Conservation (phyloP, 805 yeast genomes). For the Lachancea lanzarotensis region DNA sequence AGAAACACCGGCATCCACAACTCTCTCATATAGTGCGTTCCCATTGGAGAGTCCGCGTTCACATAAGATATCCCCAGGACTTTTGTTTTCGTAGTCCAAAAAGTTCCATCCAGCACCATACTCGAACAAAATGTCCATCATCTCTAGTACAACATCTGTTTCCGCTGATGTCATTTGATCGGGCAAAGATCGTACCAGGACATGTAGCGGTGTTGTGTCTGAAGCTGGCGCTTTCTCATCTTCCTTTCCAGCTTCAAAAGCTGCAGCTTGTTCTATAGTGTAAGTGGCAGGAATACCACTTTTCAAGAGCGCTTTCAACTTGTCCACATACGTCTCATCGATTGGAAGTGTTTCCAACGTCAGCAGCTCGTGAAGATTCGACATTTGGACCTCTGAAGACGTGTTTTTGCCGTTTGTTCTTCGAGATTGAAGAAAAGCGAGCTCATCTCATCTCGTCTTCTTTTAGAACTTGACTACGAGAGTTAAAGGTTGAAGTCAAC, state of each 20-base stretch:
- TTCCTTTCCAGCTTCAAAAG: slow-evolving; percentile 40
- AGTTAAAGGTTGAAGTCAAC: too few species aligned
- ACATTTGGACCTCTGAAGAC: slow-evolving; percentile 36
- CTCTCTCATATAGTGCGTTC: slow-evolving; percentile 39
- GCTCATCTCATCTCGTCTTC: not conserved
- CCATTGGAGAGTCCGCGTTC: slow-evolving; percentile 40
- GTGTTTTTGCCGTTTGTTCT: not conserved
- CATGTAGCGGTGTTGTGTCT: slow-evolving; percentile 77
- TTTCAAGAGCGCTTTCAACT: slow-evolving; percentile 42
- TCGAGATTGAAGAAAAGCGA: not conserved
- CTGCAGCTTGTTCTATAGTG: slow-evolving; percentile 68
- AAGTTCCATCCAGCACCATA: slow-evolving; percentile 93
- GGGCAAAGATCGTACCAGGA: slow-evolving; percentile 50
- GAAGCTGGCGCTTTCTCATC: slow-evolving; percentile 33
- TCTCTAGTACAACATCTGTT: slow-evolving; percentile 38
- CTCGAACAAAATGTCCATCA: slow-evolving; percentile 65
- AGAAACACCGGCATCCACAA: slow-evolving; percentile 82
- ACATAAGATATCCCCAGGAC: slow-evolving; percentile 78
- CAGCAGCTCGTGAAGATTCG: slow-evolving; percentile 66
- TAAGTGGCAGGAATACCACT: slow-evolving; percentile 79
- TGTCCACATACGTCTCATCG: slow-evolving; percentile 36
- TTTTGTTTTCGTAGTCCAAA: slow-evolving; percentile 59
- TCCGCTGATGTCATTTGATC: slow-evolving; percentile 34
- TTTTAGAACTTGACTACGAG: not conserved
- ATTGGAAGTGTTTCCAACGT: slow-evolving; percentile 49